phyloP scores from a whole-genome alignment of 345 rosid species.

The Adansonia digitata region DNA sequence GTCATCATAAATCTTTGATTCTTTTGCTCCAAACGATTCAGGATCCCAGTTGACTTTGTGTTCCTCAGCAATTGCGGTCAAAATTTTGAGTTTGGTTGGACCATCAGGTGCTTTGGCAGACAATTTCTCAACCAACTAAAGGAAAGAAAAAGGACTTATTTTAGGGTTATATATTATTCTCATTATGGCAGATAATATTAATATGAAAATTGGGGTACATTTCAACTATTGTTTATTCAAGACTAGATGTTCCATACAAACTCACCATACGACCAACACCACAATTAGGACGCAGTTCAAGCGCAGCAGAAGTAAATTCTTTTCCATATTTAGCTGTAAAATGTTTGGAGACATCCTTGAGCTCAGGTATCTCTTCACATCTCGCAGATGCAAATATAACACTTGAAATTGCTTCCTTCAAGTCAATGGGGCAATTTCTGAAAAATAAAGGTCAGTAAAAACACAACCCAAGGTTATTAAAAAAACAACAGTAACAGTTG shows the following conservation, averaged over 20 bases:
- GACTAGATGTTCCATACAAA: not conserved
- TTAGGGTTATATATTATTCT: not conserved
- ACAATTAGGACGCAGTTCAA: slow-evolving; percentile 72
- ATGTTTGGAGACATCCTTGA: slow-evolving; percentile 64
- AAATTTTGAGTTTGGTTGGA: slow-evolving; percentile 62
- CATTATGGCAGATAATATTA: not conserved
- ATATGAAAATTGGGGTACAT: not conserved
- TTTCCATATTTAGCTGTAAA: slow-evolving; percentile 85
- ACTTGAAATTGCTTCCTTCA: slow-evolving; percentile 71
- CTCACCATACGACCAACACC: slow-evolving; percentile 87
- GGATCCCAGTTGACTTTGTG: slow-evolving; percentile 79
- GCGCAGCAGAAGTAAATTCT: slow-evolving; percentile 67
- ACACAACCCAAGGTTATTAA: not conserved
- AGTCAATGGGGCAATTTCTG: slow-evolving; percentile 73
- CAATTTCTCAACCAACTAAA: slow-evolving; percentile 75
- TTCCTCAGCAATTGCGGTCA: slow-evolving; percentile 72
- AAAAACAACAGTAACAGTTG: not conserved
- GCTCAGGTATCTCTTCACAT: slow-evolving; percentile 73
- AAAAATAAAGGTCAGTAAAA: slow-evolving; percentile 8
- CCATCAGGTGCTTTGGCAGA: slow-evolving; percentile 84
- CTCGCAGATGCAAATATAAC: slow-evolving; percentile 73
- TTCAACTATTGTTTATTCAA: not conserved
- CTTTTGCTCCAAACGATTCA: slow-evolving; percentile 49
- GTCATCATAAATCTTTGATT: slow-evolving; percentile 45
- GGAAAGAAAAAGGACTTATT: not conserved